Base-by-base conservation (phyloP, 2,329 filamentous ascomycete genomes). In the Drechmeria coniospora region DNA sequence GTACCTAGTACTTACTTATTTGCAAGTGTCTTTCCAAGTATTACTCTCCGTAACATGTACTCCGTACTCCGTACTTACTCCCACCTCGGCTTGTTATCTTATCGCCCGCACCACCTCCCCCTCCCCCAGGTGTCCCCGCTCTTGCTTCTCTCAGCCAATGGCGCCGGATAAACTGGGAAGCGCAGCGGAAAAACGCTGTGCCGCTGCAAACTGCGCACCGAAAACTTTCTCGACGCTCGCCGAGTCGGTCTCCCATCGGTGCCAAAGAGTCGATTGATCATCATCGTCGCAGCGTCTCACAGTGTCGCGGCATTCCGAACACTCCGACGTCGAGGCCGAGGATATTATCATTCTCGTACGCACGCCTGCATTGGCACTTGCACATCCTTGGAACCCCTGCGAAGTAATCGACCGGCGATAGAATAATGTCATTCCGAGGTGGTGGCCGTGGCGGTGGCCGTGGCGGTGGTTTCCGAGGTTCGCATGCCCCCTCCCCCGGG, bases 381-480 rank as follows among this genome's bases (percentile, higher is more conserved):
- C n/a, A n/a, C n/a, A n/a, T n/a, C n/a, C n/a, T n/a, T n/a, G n/a
- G n/a, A n/a, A n/a, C n/a, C n/a, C n/a, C n/a, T n/a, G n/a, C n/a
- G n/a, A n/a, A n/a, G 15, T 8, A 10, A 5, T 22, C 23, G 23
- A 23, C 11, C 21, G 27, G n/a, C 27, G 26, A 22, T 13, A 25
- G 23, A 33, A 27, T 15, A 21, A 39, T 39, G 37, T 39, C 37
- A 21, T 39, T 38, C 19, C 29, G 37, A 39, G 37, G 37, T 17
- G 32, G 37, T 20, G 32, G 35, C 25, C 35, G 36, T 25, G 34
- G 37, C 19, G 35, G 35, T 26, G 37, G 36, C 33, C 34, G 34
- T 30, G 35, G 37, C 26, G 31, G 33, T 24, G 36, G 36, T 14
- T 39, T 36, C 18, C 24, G 37, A 31, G 37, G 37, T 39, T 15